Conservation (phyloP, 345 rosid species). For the Melastoma malabathricum region DNA sequence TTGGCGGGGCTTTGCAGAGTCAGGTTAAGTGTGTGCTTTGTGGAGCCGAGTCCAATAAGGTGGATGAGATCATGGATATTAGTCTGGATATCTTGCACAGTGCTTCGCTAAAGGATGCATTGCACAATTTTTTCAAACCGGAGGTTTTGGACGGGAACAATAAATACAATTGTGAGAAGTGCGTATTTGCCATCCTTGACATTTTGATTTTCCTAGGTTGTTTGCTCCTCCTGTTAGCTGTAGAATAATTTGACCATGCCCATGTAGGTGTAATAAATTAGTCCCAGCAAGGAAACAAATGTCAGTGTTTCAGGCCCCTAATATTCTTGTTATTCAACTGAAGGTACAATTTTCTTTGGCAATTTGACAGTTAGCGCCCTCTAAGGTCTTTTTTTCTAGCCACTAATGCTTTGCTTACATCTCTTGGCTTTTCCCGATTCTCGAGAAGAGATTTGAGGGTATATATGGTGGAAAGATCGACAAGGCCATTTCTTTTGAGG, state of each 20-base stretch:
- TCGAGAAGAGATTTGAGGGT: conserved; percentile 79
- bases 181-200: conserved; percentile 4
- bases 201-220: not conserved
- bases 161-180: conserved; percentile 87
- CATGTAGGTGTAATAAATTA: conserved; percentile 84
- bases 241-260: conserved; percentile 15
- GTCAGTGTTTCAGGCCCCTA: conserved; percentile 82
- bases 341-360: conserved; percentile 36
- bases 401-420: too few species aligned
- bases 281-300: conserved; percentile 93
- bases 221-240: not conserved
- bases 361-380: not conserved
- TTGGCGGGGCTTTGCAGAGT: conserved; percentile 92
- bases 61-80: conserved; percentile 96
- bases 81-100: conserved; percentile 70
- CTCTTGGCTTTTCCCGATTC: conserved; percentile 4
- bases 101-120: conserved; percentile 57
- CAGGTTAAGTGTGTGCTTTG: conserved; percentile 91
- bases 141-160: conserved; percentile 89
- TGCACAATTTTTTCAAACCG: conserved; percentile 82
- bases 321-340: conserved; percentile 82
- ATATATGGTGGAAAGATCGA: conserved; percentile 80
- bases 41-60: conserved; percentile 73
- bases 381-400: too few species aligned
- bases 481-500: conserved; percentile 63